Conservation (phyloP, 805 yeast genomes). For the Saturnispora hagleri region DNA sequence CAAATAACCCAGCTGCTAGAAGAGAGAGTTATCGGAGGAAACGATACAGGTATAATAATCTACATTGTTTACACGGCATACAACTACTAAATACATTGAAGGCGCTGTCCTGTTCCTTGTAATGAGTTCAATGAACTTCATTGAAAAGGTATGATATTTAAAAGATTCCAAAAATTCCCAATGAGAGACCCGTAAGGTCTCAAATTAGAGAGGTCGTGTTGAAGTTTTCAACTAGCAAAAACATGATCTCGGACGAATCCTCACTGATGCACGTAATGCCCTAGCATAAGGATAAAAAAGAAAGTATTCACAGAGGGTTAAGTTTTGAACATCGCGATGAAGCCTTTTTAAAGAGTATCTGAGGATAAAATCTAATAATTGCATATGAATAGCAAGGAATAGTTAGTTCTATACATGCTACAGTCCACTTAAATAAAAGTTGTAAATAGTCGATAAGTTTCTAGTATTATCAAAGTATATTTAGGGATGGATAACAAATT, state of each 20-base stretch:
- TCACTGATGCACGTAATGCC: slow-evolving; percentile 99
- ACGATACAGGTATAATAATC: too few species aligned
- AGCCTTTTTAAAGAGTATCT: not conserved
- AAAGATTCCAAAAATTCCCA: slow-evolving; percentile 70
- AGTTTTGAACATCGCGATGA: not conserved
- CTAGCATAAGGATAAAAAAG: slow-evolving; percentile 88
- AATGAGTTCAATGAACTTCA: slow-evolving; percentile 8
- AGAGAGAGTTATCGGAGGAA: not conserved
- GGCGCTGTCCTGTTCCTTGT: not conserved
- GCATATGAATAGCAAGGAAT: too few species aligned
- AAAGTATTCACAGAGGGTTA: not conserved
- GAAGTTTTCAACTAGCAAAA: slow-evolving; percentile 99
- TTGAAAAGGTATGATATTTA: not conserved
- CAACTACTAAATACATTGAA: not conserved
- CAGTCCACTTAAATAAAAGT: too few species aligned
- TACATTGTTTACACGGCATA: not conserved
- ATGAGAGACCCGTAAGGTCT: slow-evolving; percentile 32
- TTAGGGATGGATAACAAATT: not conserved
- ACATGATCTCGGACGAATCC: slow-evolving; percentile 99
- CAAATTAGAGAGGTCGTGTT: slow-evolving; percentile 68
- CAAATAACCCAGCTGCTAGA: not conserved
- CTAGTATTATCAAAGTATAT: not conserved
- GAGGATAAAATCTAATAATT: too few species aligned
- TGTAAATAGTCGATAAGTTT: too few species aligned
- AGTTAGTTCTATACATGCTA: too few species aligned